These are phyloP conservation scores for Penicillium sp. DNA, from an alignment of 2,329 filamentous ascomycete genomes.

Conservation along the genomic window DNA sequence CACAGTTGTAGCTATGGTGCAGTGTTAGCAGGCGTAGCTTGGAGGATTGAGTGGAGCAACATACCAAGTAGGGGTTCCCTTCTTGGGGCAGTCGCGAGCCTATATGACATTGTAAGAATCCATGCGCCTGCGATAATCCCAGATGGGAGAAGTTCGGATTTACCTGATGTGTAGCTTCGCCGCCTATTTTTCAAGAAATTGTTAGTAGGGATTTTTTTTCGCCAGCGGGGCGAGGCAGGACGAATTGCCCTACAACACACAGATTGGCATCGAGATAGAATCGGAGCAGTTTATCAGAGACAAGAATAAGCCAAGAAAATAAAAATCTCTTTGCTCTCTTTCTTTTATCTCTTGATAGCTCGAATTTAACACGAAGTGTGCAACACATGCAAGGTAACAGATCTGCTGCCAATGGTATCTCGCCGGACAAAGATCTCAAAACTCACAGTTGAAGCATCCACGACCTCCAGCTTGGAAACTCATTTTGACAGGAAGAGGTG, in stretches of 20 bases:
- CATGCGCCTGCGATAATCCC: not conserved
- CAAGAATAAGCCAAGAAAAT: slow-evolving; percentile 3
- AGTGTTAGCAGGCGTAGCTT: slow-evolving; percentile 17
- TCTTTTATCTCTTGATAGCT: slow-evolving; percentile 3
- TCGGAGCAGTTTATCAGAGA: slow-evolving; percentile 3
- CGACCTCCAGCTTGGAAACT: slow-evolving; percentile 56
- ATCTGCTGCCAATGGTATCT: slow-evolving; percentile 9
- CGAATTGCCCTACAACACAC: not conserved
- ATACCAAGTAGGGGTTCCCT: slow-evolving; percentile 81
- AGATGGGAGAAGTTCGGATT: slow-evolving; percentile 29
- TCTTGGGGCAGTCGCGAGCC: slow-evolving; percentile 86
- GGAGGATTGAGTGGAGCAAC: slow-evolving; percentile 34
- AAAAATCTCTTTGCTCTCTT: not conserved
- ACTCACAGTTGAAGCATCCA: slow-evolving; percentile 66
- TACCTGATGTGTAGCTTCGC: slow-evolving; percentile 77
- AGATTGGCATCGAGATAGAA: not conserved
- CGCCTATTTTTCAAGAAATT: slow-evolving; percentile 57
- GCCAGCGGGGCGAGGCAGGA: not conserved
- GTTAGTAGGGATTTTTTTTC: slow-evolving; percentile 10
- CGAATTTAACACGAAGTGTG: slow-evolving; percentile 8
- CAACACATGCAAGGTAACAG: slow-evolving; percentile 6
- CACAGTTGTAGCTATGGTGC: slow-evolving; percentile 74
- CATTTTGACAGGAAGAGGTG: slow-evolving; percentile 44
- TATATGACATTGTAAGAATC: slow-evolving; percentile 42
- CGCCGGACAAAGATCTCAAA: slow-evolving; percentile 17